These are phyloP conservation scores for Xylariales sp. DNA, from an alignment of 2,329 filamentous ascomycete genomes.

Conservation along the genomic window DNA sequence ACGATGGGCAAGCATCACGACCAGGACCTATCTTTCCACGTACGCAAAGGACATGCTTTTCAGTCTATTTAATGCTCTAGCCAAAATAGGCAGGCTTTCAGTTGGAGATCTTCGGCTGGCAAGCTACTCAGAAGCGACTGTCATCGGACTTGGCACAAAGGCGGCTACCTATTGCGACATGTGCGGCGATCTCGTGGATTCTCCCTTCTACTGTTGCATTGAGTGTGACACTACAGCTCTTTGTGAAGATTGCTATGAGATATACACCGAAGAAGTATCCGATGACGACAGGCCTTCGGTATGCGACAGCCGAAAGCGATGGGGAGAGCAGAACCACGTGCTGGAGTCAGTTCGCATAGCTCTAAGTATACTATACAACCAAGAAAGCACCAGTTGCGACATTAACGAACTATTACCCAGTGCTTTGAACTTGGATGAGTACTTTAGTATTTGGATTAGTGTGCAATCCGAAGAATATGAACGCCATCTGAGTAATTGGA, in stretches of 20 bases:
- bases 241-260: neutral
- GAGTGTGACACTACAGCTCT: neutral
- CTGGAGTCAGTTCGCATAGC: neutral
- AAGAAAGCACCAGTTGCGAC: neutral
- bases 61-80: neutral
- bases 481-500: no score
- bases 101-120: neutral
- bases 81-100: neutral
- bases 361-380: neutral
- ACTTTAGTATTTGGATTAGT: neutral
- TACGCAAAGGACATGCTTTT: neutral
- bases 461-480: no score
- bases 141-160: neutral
- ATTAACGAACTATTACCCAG: neutral
- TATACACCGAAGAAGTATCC: neutral
- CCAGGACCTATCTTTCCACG: no score
- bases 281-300: neutral
- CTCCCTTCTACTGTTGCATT: neutral
- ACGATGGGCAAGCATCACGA: no score
- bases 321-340: neutral
- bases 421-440: neutral
- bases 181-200: neutral
- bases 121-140: neutral
- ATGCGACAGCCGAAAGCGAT: no score
- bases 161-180: neutral